Evolutionary conservation across 2,329 filamentous ascomycete species (phyloP), one percentile per base, ranked within the genome.

Genomic region (Fusarium odoratissimum): DNA sequence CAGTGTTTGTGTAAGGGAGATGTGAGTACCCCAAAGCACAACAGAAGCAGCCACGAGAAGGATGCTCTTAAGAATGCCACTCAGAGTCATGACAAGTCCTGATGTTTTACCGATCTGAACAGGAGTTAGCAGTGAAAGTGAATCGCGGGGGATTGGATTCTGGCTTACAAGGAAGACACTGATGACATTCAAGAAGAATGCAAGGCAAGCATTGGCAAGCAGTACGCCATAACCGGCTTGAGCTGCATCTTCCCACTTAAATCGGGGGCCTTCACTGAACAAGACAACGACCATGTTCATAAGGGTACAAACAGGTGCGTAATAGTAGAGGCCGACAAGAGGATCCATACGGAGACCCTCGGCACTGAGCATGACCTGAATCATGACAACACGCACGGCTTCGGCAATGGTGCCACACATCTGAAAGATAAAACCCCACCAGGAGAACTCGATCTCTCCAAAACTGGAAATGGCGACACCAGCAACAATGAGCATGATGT

Each of bases 271-370:
- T 82, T 97, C 93, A n/a, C 90, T 85, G 74, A 92, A 85, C 64
- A 93, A 80, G 69, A 92, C 90, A 38, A 94, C 90, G 41, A 92
- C 75, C 62, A 92, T 85, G 83, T 97, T 97, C 91, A 95, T 94
- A 76, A 91, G 82, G 54, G 93, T 92, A 82, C 94, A 97, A 54
- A 94, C 91, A 9, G 94, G 94, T 1, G 94, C 94, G 79, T 94
- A 97, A 86, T 97, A 97, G 87, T 97, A 97, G 28, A 97, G 88
- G 37, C 93, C 94, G 69, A 96, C 93, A 40, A 97, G 88, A 40
- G 94, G 93, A 79, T 96, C 93, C 94, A 97, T 96, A 86, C 93
- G 94, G 84, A 93, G 81, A 48, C 94, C 93, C 56, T 92, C 88
- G 38, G 88, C 91, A 79, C 91, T 93, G 57, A 97, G 89, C 76